These are phyloP conservation scores for Gymnopilus junonius DNA, from an alignment of 768 basidiomycete genomes.

Conservation along the genomic window DNA sequence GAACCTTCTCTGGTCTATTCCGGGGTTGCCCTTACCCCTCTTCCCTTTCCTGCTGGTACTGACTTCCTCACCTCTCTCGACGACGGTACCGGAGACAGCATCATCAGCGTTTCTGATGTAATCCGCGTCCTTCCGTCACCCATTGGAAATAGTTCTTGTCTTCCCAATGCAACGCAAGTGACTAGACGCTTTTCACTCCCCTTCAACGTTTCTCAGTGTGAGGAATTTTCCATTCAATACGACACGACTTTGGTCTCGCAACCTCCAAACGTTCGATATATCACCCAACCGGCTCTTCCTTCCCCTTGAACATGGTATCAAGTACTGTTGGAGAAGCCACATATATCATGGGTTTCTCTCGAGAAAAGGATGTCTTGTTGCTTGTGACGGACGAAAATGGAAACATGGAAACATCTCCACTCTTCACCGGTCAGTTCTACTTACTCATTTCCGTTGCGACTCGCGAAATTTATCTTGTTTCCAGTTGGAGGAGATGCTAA, in stretches of 20 bases:
- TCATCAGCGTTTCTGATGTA: conserved; percentile 52
- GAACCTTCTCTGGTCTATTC: conserved; percentile 36
- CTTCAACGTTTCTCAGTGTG: conserved; percentile 48
- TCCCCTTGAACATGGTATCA: conserved; percentile 28
- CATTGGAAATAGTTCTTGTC: conserved; percentile 43
- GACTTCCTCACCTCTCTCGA: conserved; percentile 61
- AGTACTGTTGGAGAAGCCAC: conserved; percentile 38
- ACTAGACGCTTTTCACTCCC: conserved; percentile 36
- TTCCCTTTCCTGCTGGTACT: conserved; percentile 54
- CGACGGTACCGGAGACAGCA: conserved; percentile 42
- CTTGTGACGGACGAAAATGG: conserved; percentile 45
- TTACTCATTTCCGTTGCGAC: not conserved
- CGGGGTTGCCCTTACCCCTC: conserved; percentile 50
- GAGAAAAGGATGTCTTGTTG: conserved; percentile 44
- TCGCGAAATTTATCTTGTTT: not conserved
- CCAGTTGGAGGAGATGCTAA: conserved; percentile 38
- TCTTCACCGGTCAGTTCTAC: conserved; percentile 45
- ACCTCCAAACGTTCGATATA: conserved; percentile 42
- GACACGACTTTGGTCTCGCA: conserved; percentile 32
- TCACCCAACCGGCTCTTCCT: conserved; percentile 38
- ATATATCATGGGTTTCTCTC: conserved; percentile 45
- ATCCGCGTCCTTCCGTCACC: conserved; percentile 46
- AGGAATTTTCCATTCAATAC: conserved; percentile 49
- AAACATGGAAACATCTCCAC: conserved; percentile 43
- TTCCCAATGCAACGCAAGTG: conserved; percentile 26